These are phyloP conservation scores for Eremochloa ophiuroides DNA, from an alignment of 176 grass and related monocot species.

Conservation along the genomic window DNA sequence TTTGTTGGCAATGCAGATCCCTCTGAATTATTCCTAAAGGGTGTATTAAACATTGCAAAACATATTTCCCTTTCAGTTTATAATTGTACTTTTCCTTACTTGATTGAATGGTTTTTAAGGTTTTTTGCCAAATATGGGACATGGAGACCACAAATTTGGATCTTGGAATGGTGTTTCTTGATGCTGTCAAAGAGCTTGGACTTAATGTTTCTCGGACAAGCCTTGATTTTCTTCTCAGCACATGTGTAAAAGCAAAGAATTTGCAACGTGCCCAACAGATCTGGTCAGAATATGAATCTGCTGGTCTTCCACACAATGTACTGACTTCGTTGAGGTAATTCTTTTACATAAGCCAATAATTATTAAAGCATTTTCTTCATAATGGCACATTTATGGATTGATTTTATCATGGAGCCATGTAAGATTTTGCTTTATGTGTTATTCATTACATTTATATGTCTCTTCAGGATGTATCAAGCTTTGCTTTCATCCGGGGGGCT, in stretches of 20 bases:
- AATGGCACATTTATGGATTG: constrained; percentile 3
- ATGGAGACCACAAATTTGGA: constrained; percentile 65
- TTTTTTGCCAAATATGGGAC: constrained; percentile 75
- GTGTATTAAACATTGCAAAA: background rate
- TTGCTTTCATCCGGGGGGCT: constrained; percentile 42
- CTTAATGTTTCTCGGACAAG: constrained; percentile 80
- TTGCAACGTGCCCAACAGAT: constrained; percentile 44
- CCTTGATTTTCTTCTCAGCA: constrained; percentile 95
- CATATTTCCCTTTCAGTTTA: constrained; percentile 2
- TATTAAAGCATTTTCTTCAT: background rate
- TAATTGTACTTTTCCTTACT: constrained; percentile 13
- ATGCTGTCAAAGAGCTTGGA: constrained; percentile 63
- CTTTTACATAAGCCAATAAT: background rate
- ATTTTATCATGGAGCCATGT: background rate
- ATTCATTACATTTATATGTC: constrained; percentile 19
- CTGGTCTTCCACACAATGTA: constrained; percentile 67
- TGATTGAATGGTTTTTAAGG: constrained; percentile 35
- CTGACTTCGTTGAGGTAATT: constrained; percentile 78
- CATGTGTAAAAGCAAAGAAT: constrained; percentile 85
- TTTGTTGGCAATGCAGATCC: constrained; percentile 8
- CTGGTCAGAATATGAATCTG: constrained; percentile 74
- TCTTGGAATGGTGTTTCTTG: constrained; percentile 56
- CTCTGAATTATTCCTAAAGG: constrained; percentile 23
- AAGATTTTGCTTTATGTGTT: background rate
- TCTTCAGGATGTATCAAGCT: constrained; percentile 91